These are phyloP conservation scores for Beauveria scarabaeidicola DNA, from an alignment of 2,329 filamentous ascomycete genomes.

Conservation along the genomic window DNA sequence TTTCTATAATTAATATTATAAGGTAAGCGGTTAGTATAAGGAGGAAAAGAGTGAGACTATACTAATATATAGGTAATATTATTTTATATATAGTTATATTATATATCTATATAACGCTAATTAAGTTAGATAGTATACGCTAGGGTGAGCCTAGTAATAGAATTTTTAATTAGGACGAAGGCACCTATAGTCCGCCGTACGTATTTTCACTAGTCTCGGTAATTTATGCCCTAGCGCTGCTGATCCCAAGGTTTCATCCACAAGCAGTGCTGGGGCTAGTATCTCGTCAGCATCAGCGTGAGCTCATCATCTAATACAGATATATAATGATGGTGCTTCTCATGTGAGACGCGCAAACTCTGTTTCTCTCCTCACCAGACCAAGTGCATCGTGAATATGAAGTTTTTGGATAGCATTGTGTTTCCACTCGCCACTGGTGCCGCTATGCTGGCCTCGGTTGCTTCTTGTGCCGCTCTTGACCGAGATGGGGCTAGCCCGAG, in stretches of 20 bases:
- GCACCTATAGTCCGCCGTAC: no score
- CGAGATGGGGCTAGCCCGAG: background rate
- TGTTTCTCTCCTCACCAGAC: background rate
- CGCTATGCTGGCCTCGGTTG: background rate
- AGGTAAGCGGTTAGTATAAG: no score
- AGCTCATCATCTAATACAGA: background rate
- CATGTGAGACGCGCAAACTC: background rate
- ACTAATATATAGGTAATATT: no score
- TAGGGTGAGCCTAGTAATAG: no score
- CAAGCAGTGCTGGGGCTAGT: background rate
- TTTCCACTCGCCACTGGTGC: background rate
- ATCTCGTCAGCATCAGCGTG: background rate
- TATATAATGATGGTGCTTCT: background rate
- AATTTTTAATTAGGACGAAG: no score
- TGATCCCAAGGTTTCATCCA: background rate
- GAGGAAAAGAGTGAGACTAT: no score
- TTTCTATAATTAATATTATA: no score
- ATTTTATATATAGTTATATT: no score
- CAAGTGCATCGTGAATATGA: background rate
- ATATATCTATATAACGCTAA: no score
- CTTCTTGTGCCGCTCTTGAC: background rate
- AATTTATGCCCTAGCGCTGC: background rate
- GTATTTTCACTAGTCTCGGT: background rate
- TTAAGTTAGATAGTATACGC: no score
- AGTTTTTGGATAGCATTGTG: background rate